These are phyloP conservation scores for Alternaria triticina DNA, from an alignment of 2,329 filamentous ascomycete genomes.

Conservation along the genomic window DNA sequence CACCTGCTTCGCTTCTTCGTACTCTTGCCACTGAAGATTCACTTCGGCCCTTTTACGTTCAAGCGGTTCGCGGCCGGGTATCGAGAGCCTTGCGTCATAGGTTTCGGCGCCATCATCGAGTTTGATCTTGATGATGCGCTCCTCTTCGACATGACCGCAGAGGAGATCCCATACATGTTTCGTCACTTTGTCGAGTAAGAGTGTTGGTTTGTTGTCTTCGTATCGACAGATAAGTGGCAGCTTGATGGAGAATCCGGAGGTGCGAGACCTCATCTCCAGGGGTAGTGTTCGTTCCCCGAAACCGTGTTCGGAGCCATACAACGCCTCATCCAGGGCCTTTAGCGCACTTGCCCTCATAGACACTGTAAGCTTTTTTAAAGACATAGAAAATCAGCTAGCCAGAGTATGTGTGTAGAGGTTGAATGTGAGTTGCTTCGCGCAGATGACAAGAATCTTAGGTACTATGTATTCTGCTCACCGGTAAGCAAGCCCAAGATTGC, in stretches of 20 bases:
- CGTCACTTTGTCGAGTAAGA: not conserved
- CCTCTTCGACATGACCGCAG: not conserved
- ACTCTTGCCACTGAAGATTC: slow-evolving; percentile 1
- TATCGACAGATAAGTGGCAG: slow-evolving; percentile 4
- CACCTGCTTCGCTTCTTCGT: not conserved
- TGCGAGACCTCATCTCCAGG: slow-evolving; percentile 2
- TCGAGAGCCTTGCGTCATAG: not conserved
- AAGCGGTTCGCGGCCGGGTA: not conserved
- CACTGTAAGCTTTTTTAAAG: not conserved
- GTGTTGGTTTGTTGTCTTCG: not conserved
- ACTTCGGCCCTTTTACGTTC: not conserved
- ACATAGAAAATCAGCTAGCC: not conserved
- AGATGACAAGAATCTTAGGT: too few species aligned
- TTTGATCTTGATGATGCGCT: not conserved
- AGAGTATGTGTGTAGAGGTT: not conserved
- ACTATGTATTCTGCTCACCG: not conserved
- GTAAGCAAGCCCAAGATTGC: not conserved
- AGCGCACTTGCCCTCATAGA: not conserved
- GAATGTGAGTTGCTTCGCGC: not conserved
- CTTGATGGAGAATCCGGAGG: not conserved
- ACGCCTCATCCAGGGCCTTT: not conserved
- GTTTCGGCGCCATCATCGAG: not conserved
- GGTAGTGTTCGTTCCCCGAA: slow-evolving; percentile 3
- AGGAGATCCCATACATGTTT: not conserved
- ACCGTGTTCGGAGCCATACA: slow-evolving; percentile 7